These are phyloP conservation scores for Plasmodium cynomolgi DNA, from an alignment of 169 alveolate species.

Conservation along the genomic window DNA sequence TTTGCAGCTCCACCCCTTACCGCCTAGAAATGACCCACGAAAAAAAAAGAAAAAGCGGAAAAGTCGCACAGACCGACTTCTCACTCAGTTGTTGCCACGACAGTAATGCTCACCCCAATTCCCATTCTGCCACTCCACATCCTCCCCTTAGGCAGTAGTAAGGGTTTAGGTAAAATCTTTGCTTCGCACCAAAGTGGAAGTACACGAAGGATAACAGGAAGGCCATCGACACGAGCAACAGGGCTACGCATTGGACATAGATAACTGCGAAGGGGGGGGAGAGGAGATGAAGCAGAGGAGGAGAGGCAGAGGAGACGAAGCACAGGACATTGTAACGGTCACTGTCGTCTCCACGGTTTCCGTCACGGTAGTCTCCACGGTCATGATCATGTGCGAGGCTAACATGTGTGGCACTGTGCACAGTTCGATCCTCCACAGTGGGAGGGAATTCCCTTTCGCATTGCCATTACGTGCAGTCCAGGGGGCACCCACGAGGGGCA, in stretches of 20 bases:
- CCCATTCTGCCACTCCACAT: neutral
- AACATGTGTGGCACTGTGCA: neutral
- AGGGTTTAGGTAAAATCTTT: conserved; percentile 73
- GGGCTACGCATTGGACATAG: neutral
- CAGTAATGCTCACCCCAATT: no score
- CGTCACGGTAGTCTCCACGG: no score
- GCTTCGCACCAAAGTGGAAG: conserved; percentile 11
- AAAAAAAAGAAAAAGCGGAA: neutral
- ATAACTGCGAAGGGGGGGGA: conserved; percentile 13
- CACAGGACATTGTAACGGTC: neutral
- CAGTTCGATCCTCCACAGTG: neutral
- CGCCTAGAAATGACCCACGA: neutral
- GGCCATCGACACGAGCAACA: neutral
- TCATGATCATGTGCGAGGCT: no score
- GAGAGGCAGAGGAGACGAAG: neutral
- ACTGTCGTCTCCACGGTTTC: no score
- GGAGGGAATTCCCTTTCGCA: neutral
- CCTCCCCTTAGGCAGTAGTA: conserved; percentile 72
- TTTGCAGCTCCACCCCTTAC: neutral
- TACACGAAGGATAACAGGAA: conserved; percentile 10
- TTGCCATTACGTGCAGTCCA: conserved; percentile 23
- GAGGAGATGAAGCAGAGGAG: neutral
- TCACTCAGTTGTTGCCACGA: neutral
- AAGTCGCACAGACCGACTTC: neutral
- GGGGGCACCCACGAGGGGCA: neutral